A percentile compares a stretch with the other conserved stretches of the same genome.
phyloP scores from a whole-genome alignment of 1,139 yeast genomes.

The Candida sp. region DNA sequence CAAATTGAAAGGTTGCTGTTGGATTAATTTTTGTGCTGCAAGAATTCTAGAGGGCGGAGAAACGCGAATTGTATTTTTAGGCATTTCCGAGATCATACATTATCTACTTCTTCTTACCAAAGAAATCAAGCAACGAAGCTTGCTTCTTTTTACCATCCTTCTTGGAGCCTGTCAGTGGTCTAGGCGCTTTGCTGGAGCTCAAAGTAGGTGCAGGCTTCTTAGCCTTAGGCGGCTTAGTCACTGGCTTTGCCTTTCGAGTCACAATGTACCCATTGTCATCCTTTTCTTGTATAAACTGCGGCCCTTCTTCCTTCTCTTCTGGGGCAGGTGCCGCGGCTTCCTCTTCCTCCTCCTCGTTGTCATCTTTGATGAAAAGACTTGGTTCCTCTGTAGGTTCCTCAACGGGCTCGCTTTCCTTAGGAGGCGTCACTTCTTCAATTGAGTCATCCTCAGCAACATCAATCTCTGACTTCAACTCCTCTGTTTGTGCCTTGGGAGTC shows the following conservation, averaged over 20 bases:
- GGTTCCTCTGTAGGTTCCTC: too few relatives aligned
- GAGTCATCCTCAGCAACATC: not conserved
- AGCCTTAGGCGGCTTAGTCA: slow-evolving; percentile 17
- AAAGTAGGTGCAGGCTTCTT: slow-evolving; percentile 9
- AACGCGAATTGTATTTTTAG: not conserved
- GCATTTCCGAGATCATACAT: not conserved
- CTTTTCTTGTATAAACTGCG: slow-evolving; percentile 22
- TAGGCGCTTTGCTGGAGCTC: slow-evolving; percentile 1
- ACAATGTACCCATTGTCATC: slow-evolving; percentile 49
- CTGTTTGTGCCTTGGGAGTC: slow-evolving; percentile 3
- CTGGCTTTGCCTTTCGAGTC: slow-evolving; percentile 26
- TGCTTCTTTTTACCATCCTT: slow-evolving; percentile 31
- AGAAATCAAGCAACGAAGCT: slow-evolving; percentile 44
- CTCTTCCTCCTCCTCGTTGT: slow-evolving; percentile 11
- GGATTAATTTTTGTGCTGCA: too few relatives aligned
- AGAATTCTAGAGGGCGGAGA: not conserved
- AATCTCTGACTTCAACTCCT: not conserved
- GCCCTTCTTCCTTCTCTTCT: slow-evolving; percentile 9
- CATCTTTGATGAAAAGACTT: slow-evolving; percentile 12
- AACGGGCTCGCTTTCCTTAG: slow-evolving; percentile 4
- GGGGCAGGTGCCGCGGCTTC: slow-evolving; percentile 4
- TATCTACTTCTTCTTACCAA: slow-evolving; percentile 24
- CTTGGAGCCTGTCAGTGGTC: slow-evolving; percentile 13
- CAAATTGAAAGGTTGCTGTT: too few relatives aligned
- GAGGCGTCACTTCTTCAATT: not conserved